Conservation (phyloP, 768 basidiomycete genomes). For the Amanita inopinata region DNA sequence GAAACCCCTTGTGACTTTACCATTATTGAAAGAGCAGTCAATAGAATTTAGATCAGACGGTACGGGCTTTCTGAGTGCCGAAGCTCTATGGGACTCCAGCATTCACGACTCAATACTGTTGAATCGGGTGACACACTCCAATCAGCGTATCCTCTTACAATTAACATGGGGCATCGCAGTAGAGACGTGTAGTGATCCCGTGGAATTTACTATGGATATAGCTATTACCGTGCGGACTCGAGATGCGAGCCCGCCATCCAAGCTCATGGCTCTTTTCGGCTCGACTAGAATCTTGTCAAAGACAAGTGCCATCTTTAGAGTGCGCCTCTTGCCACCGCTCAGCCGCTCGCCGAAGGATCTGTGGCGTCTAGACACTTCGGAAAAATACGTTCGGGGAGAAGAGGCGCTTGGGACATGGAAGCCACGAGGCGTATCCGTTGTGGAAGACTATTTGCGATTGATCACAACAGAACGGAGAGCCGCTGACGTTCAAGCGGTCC, state of each 20-base stretch:
- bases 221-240: conserved; percentile 77
- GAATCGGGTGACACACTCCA: conserved; percentile 72
- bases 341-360: conserved; percentile 83
- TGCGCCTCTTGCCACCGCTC: conserved; percentile 73
- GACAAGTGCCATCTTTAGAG: conserved; percentile 75
- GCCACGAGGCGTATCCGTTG: conserved; percentile 78
- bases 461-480: conserved; percentile 61
- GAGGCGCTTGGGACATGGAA: conserved; percentile 78
- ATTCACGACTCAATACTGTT: conserved; percentile 79
- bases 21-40: conserved; percentile 60
- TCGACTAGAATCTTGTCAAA: conserved; percentile 70
- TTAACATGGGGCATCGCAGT: conserved; percentile 71
- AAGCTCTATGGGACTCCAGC: conserved; percentile 89
- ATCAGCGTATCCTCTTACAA: conserved; percentile 74
- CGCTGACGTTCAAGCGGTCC: conserved; percentile 86
- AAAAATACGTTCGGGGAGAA: conserved; percentile 92
- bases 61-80: conserved; percentile 56
- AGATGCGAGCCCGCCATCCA: conserved; percentile 77
- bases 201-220: conserved; percentile 84
- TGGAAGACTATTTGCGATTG: conserved; percentile 78
- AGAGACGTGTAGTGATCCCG: conserved; percentile 76
- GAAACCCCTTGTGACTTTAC: conserved; percentile 61
- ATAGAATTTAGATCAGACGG: conserved; percentile 81
- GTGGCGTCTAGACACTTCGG: conserved; percentile 91
- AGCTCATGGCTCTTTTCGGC: conserved; percentile 65